Evolutionary conservation across 352 stramenopile species (phyloP), one percentile per base, ranked within the genome.

Genomic region (Hyaloperonospora arabidopsidis): DNA sequence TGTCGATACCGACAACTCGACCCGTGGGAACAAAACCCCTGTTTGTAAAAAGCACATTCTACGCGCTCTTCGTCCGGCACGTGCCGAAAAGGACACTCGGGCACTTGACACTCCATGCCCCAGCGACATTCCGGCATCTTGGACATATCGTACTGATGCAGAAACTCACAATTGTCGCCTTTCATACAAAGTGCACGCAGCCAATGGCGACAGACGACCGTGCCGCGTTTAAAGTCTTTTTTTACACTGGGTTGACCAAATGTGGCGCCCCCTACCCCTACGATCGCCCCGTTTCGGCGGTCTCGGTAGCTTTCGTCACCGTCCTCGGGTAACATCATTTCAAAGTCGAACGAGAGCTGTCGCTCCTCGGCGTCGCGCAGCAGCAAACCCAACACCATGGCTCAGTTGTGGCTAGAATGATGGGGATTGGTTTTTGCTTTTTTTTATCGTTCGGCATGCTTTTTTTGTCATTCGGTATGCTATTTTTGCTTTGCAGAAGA

Each of bases 131-230:
- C 80, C 11, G 96, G 96, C 96, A 98, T 98, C 65, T 97, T 97
- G 29, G 75, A 87, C 67, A 98, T 90, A 73, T 98, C 93, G 65
- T 97, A 98, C 67, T 76, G 64, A 63, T 98, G 95, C 48, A 98
- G 64, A 61, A 98, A 98, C 73, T 98, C 94, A 67, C 95, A 98
- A 51, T 93, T 94, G 59, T 97, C 88, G 29, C 95, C 95, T 59
- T 98, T 98, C 95, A 98, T 98, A 68, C 96, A 98, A 28, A 98
- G 77, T 62, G 95, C 94, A 54, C 91, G 87, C 46, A 98, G 80
- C 94, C 95, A 98, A 67, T 98, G 96, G 56, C 95, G 90, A 69
- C 96, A 98, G 23, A 98, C 96, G 45, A 98, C 93, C 0, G 93
- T 98, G 40, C 94, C 84, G 39, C 84, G 82, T 63, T 95, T 95